A percentile compares a stretch with the other conserved stretches of the same genome.
phyloP scores from a whole-genome alignment of 768 basidiomycete species.

The Mycena vulgaris region DNA sequence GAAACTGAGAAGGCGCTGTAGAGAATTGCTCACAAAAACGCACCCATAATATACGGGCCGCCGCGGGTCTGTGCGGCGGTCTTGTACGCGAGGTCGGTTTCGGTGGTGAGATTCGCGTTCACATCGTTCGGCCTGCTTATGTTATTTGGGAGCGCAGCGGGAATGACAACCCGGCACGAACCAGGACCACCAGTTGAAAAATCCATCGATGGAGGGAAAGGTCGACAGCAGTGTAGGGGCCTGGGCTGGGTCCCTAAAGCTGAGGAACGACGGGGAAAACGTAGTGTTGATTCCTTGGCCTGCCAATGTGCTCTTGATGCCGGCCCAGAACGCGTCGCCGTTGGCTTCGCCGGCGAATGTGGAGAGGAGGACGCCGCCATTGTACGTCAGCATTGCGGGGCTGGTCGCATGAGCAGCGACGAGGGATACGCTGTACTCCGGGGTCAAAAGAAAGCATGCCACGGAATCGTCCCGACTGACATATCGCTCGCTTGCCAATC shows the following conservation, averaged over 20 bases:
- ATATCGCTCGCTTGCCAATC: slow-evolving; percentile 39
- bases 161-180: slow-evolving; percentile 16
- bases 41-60: slow-evolving; percentile 50
- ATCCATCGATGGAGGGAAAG: slow-evolving; percentile 49
- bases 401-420: slow-evolving; percentile 49
- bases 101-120: slow-evolving; percentile 41
- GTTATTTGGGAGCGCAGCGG: neutral
- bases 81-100: slow-evolving; percentile 46
- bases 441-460: neutral
- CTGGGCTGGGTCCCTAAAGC: slow-evolving; percentile 42
- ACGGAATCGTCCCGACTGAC: neutral
- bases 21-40: slow-evolving; percentile 6
- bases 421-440: slow-evolving; percentile 35
- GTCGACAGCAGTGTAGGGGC: slow-evolving; percentile 40
- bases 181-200: slow-evolving; percentile 55
- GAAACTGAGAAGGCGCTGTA: neutral
- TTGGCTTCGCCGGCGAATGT: slow-evolving; percentile 56
- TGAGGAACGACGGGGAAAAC: slow-evolving; percentile 50
- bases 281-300: slow-evolving; percentile 47
- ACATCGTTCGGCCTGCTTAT: slow-evolving; percentile 41
- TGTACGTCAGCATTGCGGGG: slow-evolving; percentile 47
- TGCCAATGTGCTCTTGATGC: slow-evolving; percentile 35
- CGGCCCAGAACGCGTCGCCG: slow-evolving; percentile 45
- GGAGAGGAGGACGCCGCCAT: slow-evolving; percentile 49
- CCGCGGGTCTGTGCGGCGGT: slow-evolving; percentile 36